These are phyloP conservation scores for Ustilago crameri DNA, from an alignment of 1,284 basidiomycete genomes.

Conservation along the genomic window DNA sequence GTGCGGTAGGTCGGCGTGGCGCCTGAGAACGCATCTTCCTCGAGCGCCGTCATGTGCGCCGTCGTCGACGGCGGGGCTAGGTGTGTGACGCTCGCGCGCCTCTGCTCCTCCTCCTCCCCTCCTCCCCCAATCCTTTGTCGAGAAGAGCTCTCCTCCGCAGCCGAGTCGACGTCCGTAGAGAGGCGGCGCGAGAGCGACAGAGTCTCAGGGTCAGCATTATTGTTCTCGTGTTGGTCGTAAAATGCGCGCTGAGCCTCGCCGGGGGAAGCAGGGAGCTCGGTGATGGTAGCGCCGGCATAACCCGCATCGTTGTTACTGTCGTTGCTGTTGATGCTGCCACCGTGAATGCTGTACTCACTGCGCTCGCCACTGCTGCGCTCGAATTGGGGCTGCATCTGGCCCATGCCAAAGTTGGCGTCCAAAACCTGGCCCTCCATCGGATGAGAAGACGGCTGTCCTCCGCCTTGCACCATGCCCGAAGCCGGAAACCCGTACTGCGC, in stretches of 20 bases:
- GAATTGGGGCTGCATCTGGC: conserved; percentile 1
- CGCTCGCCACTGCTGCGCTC: conserved; percentile 12
- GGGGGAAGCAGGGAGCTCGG: neutral
- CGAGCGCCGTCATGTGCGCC: conserved; percentile 13
- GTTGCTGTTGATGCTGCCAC: neutral
- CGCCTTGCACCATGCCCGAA: conserved; percentile 1
- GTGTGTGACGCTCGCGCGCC: neutral
- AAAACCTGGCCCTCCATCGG: conserved; percentile 1
- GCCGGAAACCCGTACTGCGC: conserved; percentile 11
- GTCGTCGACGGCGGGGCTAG: neutral
- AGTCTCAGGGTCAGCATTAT: neutral
- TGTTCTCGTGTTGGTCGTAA: neutral
- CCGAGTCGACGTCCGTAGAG: neutral
- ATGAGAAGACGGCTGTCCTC: neutral
- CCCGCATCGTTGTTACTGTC: neutral
- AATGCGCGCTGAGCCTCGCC: conserved; percentile 1
- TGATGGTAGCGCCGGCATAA: neutral
- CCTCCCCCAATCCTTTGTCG: neutral
- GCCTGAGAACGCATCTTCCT: conserved; percentile 33
- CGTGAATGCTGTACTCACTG: conserved; percentile 9
- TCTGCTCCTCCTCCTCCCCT: neutral
- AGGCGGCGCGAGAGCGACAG: conserved; percentile 2
- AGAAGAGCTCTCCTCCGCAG: too few species aligned
- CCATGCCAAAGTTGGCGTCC: conserved; percentile 9
- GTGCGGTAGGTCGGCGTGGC: conserved; percentile 37